Conservation (phyloP, 805 yeast species). For the Starmerella roubikii region DNA sequence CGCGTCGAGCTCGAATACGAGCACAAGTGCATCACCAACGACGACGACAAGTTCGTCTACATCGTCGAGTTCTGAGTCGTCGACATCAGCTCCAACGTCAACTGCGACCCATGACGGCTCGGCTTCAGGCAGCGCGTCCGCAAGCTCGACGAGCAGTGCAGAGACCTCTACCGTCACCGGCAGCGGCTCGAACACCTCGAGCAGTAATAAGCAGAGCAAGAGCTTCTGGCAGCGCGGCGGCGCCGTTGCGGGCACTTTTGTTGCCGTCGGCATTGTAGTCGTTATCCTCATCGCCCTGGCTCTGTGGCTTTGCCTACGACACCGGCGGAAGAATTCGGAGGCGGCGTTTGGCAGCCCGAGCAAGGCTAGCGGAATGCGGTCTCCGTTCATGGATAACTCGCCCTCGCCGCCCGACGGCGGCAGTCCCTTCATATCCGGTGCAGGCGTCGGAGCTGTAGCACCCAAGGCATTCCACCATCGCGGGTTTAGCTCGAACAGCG, state of each 20-base stretch:
- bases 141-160: neutral
- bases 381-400: neutral
- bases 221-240: constrained; percentile 54
- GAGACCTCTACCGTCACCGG: neutral
- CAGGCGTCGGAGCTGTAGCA: neutral
- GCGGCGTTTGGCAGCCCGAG: neutral
- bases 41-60: constrained; percentile 6
- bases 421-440: constrained; percentile 11
- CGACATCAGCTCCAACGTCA: neutral
- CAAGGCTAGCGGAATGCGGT: neutral
- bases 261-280: constrained; percentile 54
- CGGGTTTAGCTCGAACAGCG: constrained; percentile 6
- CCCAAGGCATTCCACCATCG: neutral
- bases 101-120: neutral
- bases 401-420: neutral
- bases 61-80: neutral
- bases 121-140: neutral
- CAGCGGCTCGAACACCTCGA: neutral
- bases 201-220: neutral
- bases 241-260: constrained; percentile 75
- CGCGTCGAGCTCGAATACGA: neutral
- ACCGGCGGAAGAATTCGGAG: constrained; percentile 11
- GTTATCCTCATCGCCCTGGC: constrained; percentile 33
- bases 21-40: constrained; percentile 1
- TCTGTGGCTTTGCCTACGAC: constrained; percentile 28